Evolutionary conservation across 1,284 basidiomycete species (phyloP), one percentile per base, ranked within the genome.

Genomic region (Thecaphora frezii): DNA sequence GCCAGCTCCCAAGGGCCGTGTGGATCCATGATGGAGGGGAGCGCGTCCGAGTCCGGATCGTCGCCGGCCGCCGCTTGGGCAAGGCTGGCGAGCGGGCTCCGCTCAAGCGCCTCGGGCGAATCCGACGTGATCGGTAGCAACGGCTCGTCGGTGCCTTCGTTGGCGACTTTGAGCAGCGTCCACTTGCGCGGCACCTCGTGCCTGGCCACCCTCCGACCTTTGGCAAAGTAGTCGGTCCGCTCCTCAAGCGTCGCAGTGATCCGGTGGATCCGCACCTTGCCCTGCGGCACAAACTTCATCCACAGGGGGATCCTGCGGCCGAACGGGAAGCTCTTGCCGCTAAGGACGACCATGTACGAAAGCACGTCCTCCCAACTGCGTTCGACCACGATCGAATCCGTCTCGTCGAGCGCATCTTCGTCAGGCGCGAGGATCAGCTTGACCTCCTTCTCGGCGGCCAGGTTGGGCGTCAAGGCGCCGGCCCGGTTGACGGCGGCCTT

Each of bases 361-460:
- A 97, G 82, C 76, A 96, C 89, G 56, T 88, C 85, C 58, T 97
- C 93, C 93, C 93, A 98, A 69, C 89, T 87, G 23, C 91, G 83
- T 77, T 96, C 90, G 14, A 97, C 87, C 46, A 93, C 85, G 58
- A 97, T 88, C 68, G 87, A 83, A 73, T 90, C 90, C 4, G 83
- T 85, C 61, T 89, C 89, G 72, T 93, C 91, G 33, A 73, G 65
- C 33, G 73, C 74, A 23, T 81, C 80, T 74, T 81, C 76, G 48
- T 80, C 66, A 7, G 91, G 91, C 45, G 84, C 85, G 21, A 88
- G 85, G 28, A 97, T 86, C 44, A 96, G 84, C 0, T 83, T 83
- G 16, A 97, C 87, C 47, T 93, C 89, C 40, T 87, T 84, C 36
- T 84, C 81, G 8, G 89, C 85, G 1, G 83, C 82, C 47, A 94